These are phyloP conservation scores for Camillea tinctor DNA, from an alignment of 2,329 filamentous ascomycete species.

Conservation along the genomic window DNA sequence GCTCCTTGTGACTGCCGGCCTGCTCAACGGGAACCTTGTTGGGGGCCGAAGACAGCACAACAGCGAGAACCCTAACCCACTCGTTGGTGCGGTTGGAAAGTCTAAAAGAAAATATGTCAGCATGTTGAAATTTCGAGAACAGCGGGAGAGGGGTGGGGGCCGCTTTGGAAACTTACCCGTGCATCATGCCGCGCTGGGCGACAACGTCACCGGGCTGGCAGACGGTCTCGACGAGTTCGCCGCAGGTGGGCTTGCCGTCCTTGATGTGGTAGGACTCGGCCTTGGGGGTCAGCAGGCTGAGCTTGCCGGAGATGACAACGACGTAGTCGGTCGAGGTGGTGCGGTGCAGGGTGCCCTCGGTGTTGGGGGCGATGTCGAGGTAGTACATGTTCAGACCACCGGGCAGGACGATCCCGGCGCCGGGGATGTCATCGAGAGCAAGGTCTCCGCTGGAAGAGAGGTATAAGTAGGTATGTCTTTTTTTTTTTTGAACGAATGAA, in stretches of 20 bases:
- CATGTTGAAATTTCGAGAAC: no score
- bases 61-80: not conserved
- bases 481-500: not conserved
- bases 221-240: not conserved
- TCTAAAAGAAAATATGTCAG: not conserved
- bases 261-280: not conserved
- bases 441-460: not conserved
- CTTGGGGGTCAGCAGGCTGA: not conserved
- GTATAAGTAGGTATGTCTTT: not conserved
- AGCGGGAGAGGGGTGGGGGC: not conserved
- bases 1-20: constrained; percentile 2
- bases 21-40: not conserved
- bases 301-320: not conserved
- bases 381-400: not conserved
- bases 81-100: not conserved
- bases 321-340: not conserved
- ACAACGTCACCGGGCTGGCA: not conserved
- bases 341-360: not conserved
- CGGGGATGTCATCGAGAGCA: not conserved
- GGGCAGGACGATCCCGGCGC: not conserved
- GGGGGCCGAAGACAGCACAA: not conserved
- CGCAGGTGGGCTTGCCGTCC: not conserved
- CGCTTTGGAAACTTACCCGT: not conserved
- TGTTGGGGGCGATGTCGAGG: not conserved
- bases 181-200: not conserved